These are phyloP conservation scores for Forsythia suspensa DNA, from an alignment of 257 asterid species.

Conservation along the genomic window DNA sequence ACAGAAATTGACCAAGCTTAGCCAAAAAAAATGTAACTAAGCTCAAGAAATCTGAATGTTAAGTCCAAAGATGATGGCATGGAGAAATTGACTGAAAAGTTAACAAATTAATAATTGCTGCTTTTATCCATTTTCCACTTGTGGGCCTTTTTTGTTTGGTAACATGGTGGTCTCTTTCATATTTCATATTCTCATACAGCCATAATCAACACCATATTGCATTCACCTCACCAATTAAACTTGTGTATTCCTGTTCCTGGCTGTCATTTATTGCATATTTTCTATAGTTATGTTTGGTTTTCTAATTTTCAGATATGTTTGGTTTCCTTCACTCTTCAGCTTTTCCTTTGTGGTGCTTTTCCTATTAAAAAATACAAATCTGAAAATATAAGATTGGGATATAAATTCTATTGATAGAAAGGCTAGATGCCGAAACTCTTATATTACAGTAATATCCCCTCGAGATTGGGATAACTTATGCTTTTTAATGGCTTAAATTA, in stretches of 20 bases:
- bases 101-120: neutral
- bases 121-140: conserved; percentile 41
- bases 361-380: conserved; percentile 21
- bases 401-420: conserved; percentile 15
- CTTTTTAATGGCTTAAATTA: too few species aligned
- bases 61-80: too few species aligned
- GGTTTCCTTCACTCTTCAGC: conserved; percentile 19
- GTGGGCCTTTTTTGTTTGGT: conserved; percentile 46
- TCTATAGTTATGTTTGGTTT: conserved; percentile 31
- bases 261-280: conserved; percentile 35
- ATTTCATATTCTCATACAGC: conserved; percentile 27
- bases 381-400: conserved; percentile 29
- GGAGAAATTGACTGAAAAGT: too few species aligned
- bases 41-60: too few species aligned
- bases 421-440: conserved; percentile 48
- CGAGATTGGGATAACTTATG: too few species aligned
- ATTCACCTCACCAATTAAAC: conserved; percentile 34
- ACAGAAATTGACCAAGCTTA: too few species aligned
- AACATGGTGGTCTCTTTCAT: conserved; percentile 39
- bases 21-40: too few species aligned
- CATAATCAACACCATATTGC: conserved; percentile 35
- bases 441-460: too few species aligned
- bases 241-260: conserved; percentile 21
- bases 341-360: neutral
- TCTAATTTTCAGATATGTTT: conserved; percentile 63